Percentiles rank a stretch among this genome's conserved stretches.
Conservation (phyloP, 2,329 filamentous ascomycete species). For the Rhynchosporium secalis region DNA sequence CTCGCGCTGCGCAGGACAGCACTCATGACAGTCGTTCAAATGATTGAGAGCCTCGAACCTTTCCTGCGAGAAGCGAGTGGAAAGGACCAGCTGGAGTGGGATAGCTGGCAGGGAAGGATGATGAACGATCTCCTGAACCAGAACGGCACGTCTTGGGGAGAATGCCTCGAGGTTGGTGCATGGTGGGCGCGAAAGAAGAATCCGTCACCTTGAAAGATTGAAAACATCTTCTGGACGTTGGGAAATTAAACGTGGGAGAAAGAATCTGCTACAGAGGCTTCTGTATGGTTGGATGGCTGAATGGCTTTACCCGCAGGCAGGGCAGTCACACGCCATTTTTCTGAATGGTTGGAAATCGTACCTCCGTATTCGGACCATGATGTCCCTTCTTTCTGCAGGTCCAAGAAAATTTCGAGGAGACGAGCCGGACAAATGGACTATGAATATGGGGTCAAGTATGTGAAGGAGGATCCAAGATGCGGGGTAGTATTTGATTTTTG, state of each 20-base stretch:
- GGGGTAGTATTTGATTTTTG: not conserved
- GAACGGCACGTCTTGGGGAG: slow-evolving; percentile 75
- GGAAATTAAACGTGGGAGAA: slow-evolving; percentile 11
- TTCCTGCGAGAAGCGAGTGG: slow-evolving; percentile 78
- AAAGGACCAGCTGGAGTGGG: slow-evolving; percentile 91
- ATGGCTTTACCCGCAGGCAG: slow-evolving; percentile 10
- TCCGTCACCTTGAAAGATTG: slow-evolving; percentile 39
- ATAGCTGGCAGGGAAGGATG: slow-evolving; percentile 84
- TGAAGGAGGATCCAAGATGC: not conserved
- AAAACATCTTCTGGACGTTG: not conserved
- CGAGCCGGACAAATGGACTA: slow-evolving; percentile 5
- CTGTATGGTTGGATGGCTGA: slow-evolving; percentile 8
- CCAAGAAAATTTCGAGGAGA: not conserved
- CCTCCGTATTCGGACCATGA: slow-evolving; percentile 16
- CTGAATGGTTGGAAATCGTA: not conserved
- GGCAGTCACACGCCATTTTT: slow-evolving; percentile 20
- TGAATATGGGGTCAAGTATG: not conserved
- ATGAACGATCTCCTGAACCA: slow-evolving; percentile 80
- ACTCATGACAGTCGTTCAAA: slow-evolving; percentile 76
- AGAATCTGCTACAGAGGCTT: not conserved
- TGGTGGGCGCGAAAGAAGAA: slow-evolving; percentile 89
- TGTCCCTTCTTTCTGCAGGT: slow-evolving; percentile 2
- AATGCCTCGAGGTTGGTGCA: slow-evolving; percentile 83
- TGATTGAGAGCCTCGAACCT: slow-evolving; percentile 84
- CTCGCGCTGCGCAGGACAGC: slow-evolving; percentile 74